Evolutionary conservation across 1,284 basidiomycete genomes (phyloP).

Genomic region (Fistulinella cinereoalba): DNA sequence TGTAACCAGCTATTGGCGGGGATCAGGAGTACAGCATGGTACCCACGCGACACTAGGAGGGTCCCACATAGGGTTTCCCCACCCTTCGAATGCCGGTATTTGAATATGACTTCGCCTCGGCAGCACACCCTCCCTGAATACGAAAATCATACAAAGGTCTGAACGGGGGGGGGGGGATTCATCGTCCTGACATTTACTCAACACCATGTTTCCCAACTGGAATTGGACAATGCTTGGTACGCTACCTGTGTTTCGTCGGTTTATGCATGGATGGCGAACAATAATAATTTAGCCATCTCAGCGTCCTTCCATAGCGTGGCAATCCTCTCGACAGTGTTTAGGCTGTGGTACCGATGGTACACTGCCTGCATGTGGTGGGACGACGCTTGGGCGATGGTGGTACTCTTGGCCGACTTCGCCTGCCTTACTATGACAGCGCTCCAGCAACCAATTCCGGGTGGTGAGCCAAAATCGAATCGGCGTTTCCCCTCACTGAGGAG

Average conservation of each 20-base stretch:
- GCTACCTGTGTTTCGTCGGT: not conserved
- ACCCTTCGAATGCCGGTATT: no score
- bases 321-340: constrained; percentile 12
- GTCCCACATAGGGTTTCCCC: no score
- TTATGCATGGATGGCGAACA: not conserved
- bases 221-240: constrained; percentile 4
- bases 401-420: constrained; percentile 6
- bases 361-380: constrained; percentile 19
- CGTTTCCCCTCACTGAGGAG: not conserved
- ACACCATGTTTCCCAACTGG: constrained; percentile 2
- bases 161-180: not conserved
- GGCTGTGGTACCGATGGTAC: constrained; percentile 17
- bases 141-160: constrained; percentile 1
- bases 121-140: not conserved
- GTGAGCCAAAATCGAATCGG: not conserved
- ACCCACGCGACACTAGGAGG: no score
- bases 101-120: not conserved
- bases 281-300: constrained; percentile 2
- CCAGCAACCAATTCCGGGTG: not conserved
- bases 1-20: no score
- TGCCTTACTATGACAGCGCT: not conserved
- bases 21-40: no score
- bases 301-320: constrained; percentile 9
- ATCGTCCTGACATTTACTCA: not conserved
- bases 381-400: constrained; percentile 14